phyloP scores from a whole-genome alignment of 495 filamentous ascomycete genomes.

The Penicillium salamii region DNA sequence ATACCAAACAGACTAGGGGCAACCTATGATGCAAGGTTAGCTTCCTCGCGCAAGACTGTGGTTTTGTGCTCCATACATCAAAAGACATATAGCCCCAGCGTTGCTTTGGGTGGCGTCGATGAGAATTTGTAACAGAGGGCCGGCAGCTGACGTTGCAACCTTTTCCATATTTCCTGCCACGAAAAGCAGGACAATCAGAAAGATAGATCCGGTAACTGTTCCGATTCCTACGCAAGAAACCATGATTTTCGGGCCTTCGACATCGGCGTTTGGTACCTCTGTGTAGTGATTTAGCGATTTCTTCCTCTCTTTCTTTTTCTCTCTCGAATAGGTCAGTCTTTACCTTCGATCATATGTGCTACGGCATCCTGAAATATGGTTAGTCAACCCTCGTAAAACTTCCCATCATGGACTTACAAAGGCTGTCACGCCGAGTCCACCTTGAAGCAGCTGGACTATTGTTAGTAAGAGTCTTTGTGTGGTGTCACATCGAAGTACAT shows the following conservation, averaged over 20 bases:
- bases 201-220: conserved; percentile 62
- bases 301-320: background rate
- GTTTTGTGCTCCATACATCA: conserved; percentile 45
- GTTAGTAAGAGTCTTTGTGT: conserved; percentile 4
- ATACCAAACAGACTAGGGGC: conserved; percentile 65
- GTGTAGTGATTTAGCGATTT: too few species aligned
- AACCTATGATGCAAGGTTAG: conserved; percentile 33
- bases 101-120: conserved; percentile 61
- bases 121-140: conserved; percentile 67
- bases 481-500: background rate
- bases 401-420: conserved; percentile 34
- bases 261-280: conserved; percentile 64
- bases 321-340: background rate
- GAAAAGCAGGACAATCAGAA: conserved; percentile 61
- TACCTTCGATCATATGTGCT: conserved; percentile 42
- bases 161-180: conserved; percentile 53
- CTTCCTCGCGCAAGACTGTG: background rate
- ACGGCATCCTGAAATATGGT: conserved; percentile 45
- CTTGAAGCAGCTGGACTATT: conserved; percentile 46
- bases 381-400: background rate
- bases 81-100: conserved; percentile 60
- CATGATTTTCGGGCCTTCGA: conserved; percentile 68
- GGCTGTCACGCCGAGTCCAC: conserved; percentile 56
- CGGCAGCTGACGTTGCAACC: conserved; percentile 56
- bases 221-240: conserved; percentile 67